These are phyloP conservation scores for Scedosporium aurantiacum DNA, from an alignment of 2,329 filamentous ascomycete genomes.

Conservation along the genomic window DNA sequence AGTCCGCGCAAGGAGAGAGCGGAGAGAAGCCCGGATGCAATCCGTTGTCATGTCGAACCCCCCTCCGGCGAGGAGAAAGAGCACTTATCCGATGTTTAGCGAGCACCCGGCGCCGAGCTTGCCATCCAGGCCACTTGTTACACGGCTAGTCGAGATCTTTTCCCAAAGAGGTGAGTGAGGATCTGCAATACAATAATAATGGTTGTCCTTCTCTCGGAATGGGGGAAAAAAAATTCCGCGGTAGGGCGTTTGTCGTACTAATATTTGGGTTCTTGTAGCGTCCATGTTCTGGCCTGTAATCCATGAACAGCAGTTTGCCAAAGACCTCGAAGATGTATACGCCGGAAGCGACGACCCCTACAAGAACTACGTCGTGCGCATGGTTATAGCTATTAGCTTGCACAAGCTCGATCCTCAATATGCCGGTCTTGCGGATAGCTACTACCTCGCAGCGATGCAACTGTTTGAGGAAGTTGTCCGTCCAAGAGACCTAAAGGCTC, in stretches of 20 bases:
- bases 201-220: too few species aligned
- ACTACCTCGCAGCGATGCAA: constrained; percentile 81
- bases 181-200: background rate
- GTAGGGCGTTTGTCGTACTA: background rate
- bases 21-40: constrained; percentile 36
- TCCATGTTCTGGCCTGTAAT: constrained; percentile 81
- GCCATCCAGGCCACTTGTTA: constrained; percentile 62
- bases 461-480: constrained; percentile 73
- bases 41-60: constrained; percentile 41
- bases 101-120: constrained; percentile 66
- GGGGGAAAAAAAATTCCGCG: background rate
- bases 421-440: constrained; percentile 88
- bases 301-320: constrained; percentile 69
- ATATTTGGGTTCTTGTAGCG: constrained; percentile 37
- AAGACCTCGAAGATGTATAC: constrained; percentile 73
- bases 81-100: constrained; percentile 75
- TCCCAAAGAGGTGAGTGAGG: constrained; percentile 60
- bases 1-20: constrained; percentile 43
- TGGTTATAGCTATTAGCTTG: constrained; percentile 90
- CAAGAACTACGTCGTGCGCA: constrained; percentile 77
- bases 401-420: constrained; percentile 85
- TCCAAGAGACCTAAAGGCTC: constrained; percentile 78
- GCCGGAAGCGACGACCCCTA: constrained; percentile 62
- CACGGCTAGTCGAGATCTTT: constrained; percentile 74
- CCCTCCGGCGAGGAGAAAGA: constrained; percentile 56